Percentiles rank a stretch among this genome's conserved stretches.
These are phyloP conservation scores for Fusarium solani-melongenae DNA, from an alignment of 2,329 filamentous ascomycete genomes.

Conservation along the genomic window DNA sequence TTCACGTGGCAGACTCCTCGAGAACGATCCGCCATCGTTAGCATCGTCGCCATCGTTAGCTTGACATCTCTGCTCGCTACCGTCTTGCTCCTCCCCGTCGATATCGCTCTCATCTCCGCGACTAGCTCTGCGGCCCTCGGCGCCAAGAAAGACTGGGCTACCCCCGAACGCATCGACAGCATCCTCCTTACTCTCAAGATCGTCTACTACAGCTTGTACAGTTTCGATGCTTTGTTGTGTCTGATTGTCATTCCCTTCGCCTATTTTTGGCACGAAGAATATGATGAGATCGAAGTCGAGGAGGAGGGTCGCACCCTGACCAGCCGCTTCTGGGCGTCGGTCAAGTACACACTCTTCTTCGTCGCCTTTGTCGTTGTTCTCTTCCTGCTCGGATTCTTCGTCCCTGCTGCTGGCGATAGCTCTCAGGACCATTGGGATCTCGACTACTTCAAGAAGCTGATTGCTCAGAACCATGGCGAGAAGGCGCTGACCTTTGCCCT, in stretches of 20 bases:
- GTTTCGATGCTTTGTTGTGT: constrained; percentile 89
- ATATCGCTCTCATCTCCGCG: constrained; percentile 93
- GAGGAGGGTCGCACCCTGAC: constrained; percentile 81
- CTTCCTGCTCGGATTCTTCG: constrained; percentile 94
- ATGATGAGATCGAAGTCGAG: constrained; percentile 89
- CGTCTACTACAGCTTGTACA: constrained; percentile 94
- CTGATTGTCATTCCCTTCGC: constrained; percentile 92
- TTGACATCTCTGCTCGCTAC: constrained; percentile 90
- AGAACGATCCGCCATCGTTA: constrained; percentile 86
- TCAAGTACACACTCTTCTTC: constrained; percentile 92
- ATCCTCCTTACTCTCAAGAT: constrained; percentile 86
- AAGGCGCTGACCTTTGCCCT: constrained; percentile 91
- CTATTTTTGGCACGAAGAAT: constrained; percentile 99
- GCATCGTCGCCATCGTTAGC: constrained; percentile 85
- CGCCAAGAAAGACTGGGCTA: constrained; percentile 94
- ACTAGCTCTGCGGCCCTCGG: constrained; percentile 82
- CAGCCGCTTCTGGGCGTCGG: constrained; percentile 81
- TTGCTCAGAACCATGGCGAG: constrained; percentile 85
- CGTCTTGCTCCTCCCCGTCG: constrained; percentile 90
- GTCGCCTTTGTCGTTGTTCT: constrained; percentile 81
- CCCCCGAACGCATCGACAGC: constrained; percentile 78
- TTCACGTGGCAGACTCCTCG: constrained; percentile 91
- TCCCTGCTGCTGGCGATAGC: constrained; percentile 79
- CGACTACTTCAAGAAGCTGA: constrained; percentile 89
- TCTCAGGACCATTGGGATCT: constrained; percentile 78